Evolutionary conservation across 257 asterid species (phyloP), one percentile per base, ranked within the genome.

Genomic region (Fraxinus quadrangulata): DNA sequence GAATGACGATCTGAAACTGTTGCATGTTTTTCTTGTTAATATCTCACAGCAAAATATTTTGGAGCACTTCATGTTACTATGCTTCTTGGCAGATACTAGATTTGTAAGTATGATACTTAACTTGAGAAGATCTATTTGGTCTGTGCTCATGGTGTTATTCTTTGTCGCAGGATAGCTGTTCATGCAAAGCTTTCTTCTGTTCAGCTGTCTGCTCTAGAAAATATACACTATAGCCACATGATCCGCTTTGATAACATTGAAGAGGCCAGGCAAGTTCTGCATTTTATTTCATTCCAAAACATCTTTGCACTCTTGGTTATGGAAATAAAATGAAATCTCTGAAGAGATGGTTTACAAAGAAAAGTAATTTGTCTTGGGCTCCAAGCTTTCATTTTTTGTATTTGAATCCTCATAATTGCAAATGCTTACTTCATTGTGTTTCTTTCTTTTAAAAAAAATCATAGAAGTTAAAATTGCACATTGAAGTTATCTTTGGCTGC

Each of bases 161-260:
- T 78, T 72, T 59, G 39, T 59, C 69, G 70, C 92, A 96, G 98
- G 87, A 90, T 92, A 84, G 92, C 97, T 79, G 82, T 80, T 59
- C 65, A 79, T 54, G 97, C 94, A 71, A 88, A 93, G 30, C 83
- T 87, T 76, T 67, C 89, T 70, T 79, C 88, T 63, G 82, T 87
- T 85, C 93, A 92, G 87, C 88, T 93, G 72, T 84, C 93, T 78
- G 97, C 99, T 82, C 87, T 96, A 70, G 96, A 96, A 85, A 96
- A 96, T 85, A 92, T 96, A 86, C 97, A 96, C 86, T 93, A 93
- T 73, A 88, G 92, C 82, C 85, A 96, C 81, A 96, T 96, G 99
- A 92, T 96, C 80, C 94, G 99, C 85, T 93, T 93, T 81, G 94
- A 93, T 79, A 86, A 90, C 74, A 85, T 82, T 81, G 97, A 93